A percentile compares a stretch with the other conserved stretches of the same genome.
phyloP scores from a whole-genome alignment of 345 rosid genomes.

The Eucalyptus pauciflora region DNA sequence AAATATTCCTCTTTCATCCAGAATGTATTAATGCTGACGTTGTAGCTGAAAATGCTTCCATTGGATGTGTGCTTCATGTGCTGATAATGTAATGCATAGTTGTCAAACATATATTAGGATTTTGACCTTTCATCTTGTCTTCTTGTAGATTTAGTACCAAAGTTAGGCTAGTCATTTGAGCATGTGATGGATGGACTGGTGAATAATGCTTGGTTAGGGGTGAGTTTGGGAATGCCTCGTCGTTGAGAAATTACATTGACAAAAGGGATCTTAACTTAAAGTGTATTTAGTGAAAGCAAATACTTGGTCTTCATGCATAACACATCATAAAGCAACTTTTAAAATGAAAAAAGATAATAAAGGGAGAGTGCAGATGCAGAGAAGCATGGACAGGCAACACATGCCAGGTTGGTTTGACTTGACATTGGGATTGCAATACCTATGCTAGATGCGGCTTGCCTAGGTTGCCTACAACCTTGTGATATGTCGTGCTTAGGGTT shows the following conservation, averaged over 20 bases:
- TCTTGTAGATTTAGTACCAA: not conserved
- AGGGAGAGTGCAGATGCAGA: not conserved
- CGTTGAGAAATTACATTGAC: not conserved
- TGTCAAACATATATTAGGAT: not conserved
- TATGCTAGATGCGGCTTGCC: not conserved
- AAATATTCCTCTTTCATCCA: not conserved
- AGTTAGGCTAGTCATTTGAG: not conserved
- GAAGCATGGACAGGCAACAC: not conserved
- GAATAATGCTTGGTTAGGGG: not conserved
- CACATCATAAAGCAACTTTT: not conserved
- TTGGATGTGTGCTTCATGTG: not conserved
- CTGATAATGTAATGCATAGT: not conserved
- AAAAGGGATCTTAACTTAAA: not conserved
- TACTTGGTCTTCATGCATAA: not conserved
- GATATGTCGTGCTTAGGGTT: not conserved
- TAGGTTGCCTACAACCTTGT: not conserved
- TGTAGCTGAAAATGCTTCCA: not conserved
- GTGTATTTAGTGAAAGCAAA: not conserved
- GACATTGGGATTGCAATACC: not conserved
- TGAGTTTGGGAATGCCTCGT: not conserved
- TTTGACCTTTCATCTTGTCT: not conserved
- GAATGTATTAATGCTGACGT: not conserved
- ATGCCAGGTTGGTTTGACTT: not conserved
- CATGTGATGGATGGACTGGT: not conserved
- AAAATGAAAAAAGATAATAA: not conserved